A percentile compares a stretch with the other conserved stretches of the same genome.
Conservation (phyloP, 2,329 filamentous ascomycete genomes). For the Purpureocillium lavendulum region DNA sequence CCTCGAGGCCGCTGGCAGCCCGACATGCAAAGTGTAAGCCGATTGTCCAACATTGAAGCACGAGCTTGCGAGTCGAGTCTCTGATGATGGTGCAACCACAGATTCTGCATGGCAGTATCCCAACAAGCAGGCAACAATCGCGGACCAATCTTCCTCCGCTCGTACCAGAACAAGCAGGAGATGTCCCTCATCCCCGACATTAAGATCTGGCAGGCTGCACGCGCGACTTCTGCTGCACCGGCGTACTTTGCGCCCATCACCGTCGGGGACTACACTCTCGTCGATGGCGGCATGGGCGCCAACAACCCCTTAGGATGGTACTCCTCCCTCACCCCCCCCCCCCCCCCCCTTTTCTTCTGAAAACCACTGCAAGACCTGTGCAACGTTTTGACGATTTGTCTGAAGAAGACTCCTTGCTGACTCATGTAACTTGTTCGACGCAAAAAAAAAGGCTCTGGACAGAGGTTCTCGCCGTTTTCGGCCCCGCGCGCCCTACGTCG, state of each 20-base stretch:
- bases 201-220: slow-evolving; percentile 7
- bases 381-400: too few relatives aligned
- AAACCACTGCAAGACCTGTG: too few relatives aligned
- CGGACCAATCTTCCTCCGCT: slow-evolving; percentile 4
- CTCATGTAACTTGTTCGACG: too few relatives aligned
- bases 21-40: slow-evolving; percentile 1
- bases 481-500: slow-evolving; percentile 5
- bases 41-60: too few relatives aligned
- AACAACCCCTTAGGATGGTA: slow-evolving; percentile 3
- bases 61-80: too few relatives aligned
- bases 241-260: slow-evolving; percentile 4
- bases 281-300: slow-evolving; percentile 5
- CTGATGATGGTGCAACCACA: not conserved
- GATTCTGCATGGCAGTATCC: slow-evolving; percentile 5
- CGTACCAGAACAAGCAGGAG: slow-evolving; percentile 5
- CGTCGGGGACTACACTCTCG: slow-evolving; percentile 1
- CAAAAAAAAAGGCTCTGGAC: slow-evolving; percentile 9
- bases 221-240: slow-evolving; percentile 5
- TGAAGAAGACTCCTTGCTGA: too few relatives aligned
- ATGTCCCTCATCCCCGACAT: slow-evolving; percentile 3
- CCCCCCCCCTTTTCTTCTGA: too few relatives aligned
- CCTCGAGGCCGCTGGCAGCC: not conserved
- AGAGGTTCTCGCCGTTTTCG: slow-evolving; percentile 5
- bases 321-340: too few relatives aligned
- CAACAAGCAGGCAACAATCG: slow-evolving; percentile 2